Percentiles rank a stretch among this genome's conserved stretches.
These are phyloP conservation scores for Mallotus nudiflorus DNA, from an alignment of 345 rosid genomes.

Conservation along the genomic window DNA sequence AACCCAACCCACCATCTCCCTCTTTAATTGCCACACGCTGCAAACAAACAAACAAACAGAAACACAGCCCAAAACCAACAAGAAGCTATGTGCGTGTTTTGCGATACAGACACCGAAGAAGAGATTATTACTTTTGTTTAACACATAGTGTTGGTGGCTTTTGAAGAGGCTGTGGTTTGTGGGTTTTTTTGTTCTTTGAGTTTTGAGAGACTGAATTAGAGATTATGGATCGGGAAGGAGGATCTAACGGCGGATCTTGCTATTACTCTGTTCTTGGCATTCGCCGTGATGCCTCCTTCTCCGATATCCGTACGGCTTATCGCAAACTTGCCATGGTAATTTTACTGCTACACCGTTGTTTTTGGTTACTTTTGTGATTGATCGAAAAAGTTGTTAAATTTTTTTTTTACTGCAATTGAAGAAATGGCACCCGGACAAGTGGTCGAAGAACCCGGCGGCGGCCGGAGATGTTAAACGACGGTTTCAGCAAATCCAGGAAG, in stretches of 20 bases:
- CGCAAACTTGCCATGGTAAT: constrained; percentile 88
- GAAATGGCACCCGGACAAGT: constrained; percentile 96
- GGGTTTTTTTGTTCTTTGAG: no score
- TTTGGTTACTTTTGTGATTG: not conserved
- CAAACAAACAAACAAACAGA: not conserved
- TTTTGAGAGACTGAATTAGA: no score
- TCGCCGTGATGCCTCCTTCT: constrained; percentile 75
- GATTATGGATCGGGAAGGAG: constrained; percentile 67
- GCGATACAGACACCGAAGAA: not conserved
- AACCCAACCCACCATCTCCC: not conserved
- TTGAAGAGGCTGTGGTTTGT: no score
- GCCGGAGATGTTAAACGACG: constrained; percentile 79
- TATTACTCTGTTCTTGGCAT: constrained; percentile 80
- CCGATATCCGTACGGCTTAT: constrained; percentile 77
- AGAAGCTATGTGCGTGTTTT: not conserved
- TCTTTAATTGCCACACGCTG: no score
- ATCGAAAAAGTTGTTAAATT: not conserved
- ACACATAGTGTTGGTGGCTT: no score
- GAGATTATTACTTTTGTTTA: not conserved
- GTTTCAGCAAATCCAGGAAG: constrained; percentile 93
- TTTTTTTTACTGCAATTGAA: constrained; percentile 14
- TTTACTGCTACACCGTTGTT: not conserved
- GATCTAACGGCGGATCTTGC: constrained; percentile 60
- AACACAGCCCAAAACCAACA: no score
- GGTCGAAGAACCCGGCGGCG: constrained; percentile 47